Evolutionary conservation across 257 asterid genomes (phyloP).

Genomic region (Forsythia viridissima): DNA sequence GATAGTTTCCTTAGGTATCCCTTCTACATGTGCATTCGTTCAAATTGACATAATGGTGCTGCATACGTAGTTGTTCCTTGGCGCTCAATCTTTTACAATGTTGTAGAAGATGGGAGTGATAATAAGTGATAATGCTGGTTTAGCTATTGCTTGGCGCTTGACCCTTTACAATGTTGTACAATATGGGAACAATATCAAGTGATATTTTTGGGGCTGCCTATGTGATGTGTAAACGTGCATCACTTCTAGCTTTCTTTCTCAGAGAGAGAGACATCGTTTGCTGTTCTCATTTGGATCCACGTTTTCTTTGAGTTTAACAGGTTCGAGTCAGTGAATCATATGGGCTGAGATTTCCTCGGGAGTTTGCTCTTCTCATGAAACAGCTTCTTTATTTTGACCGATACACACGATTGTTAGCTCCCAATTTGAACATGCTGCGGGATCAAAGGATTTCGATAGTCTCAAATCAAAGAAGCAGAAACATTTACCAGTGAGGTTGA

Average conservation of each 20-base stretch:
- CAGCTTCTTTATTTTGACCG: conserved; percentile 97
- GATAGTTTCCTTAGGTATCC: background rate
- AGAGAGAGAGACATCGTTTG: background rate
- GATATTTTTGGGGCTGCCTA: background rate
- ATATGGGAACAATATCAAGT: background rate
- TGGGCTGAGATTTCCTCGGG: conserved; percentile 93
- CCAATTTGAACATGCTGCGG: conserved; percentile 89
- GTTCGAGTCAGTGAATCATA: conserved; percentile 95
- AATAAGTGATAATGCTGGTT: background rate
- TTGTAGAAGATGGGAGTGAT: background rate
- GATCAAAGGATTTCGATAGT: conserved; percentile 85
- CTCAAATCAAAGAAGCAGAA: conserved; percentile 49
- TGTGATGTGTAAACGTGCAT: background rate
- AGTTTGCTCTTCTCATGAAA: conserved; percentile 95
- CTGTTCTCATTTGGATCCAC: background rate
- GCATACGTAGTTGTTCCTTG: background rate
- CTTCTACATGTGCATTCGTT: background rate
- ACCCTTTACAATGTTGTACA: background rate
- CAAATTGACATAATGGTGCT: background rate
- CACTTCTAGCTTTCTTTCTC: background rate
- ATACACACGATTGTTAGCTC: conserved; percentile 88
- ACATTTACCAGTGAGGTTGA: conserved; percentile 34
- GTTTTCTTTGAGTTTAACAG: conserved; percentile 32
- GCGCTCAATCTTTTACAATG: background rate
- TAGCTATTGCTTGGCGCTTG: background rate